These are phyloP conservation scores for Penicillium sp. DNA, from an alignment of 2,329 filamentous ascomycete genomes.

Conservation along the genomic window DNA sequence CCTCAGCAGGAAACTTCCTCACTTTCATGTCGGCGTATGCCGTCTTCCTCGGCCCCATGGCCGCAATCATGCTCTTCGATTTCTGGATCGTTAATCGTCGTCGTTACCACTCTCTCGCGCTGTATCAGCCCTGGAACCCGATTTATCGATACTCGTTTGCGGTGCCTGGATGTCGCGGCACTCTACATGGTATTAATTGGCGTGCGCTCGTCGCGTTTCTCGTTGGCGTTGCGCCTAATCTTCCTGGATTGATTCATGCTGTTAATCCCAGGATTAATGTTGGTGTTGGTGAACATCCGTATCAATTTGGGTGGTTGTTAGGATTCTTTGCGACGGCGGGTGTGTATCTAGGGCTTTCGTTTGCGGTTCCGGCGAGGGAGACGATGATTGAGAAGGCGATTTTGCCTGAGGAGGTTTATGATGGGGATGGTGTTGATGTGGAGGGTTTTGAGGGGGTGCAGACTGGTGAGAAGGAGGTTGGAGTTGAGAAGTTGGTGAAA, in stretches of 20 bases:
- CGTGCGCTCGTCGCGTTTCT: slow-evolving; percentile 54
- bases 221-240: slow-evolving; percentile 51
- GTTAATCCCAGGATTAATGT: slow-evolving; percentile 37
- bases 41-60: slow-evolving; percentile 37
- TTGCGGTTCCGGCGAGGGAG: slow-evolving; percentile 46
- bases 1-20: slow-evolving; percentile 35
- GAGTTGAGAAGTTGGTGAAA: slow-evolving; percentile 4
- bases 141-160: slow-evolving; percentile 48
- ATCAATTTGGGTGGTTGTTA: slow-evolving; percentile 61
- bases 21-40: slow-evolving; percentile 42
- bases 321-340: slow-evolving; percentile 54
- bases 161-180: slow-evolving; percentile 11
- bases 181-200: slow-evolving; percentile 52
- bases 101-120: slow-evolving; percentile 48
- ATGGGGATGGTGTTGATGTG: slow-evolving; percentile 14
- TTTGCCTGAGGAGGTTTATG: slow-evolving; percentile 36
- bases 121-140: slow-evolving; percentile 46
- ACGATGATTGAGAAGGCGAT: slow-evolving; percentile 43
- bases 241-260: slow-evolving; percentile 50
- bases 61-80: slow-evolving; percentile 47
- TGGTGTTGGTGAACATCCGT: slow-evolving; percentile 51
- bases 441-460: slow-evolving; percentile 18
- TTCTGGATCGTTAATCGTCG: slow-evolving; percentile 53
- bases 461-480: slow-evolving; percentile 8
- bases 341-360: slow-evolving; percentile 51